Percentiles rank a stretch among this genome's conserved stretches.
These are phyloP conservation scores for Aspergillus fructus DNA, from an alignment of 2,329 filamentous ascomycete genomes.

Conservation along the genomic window DNA sequence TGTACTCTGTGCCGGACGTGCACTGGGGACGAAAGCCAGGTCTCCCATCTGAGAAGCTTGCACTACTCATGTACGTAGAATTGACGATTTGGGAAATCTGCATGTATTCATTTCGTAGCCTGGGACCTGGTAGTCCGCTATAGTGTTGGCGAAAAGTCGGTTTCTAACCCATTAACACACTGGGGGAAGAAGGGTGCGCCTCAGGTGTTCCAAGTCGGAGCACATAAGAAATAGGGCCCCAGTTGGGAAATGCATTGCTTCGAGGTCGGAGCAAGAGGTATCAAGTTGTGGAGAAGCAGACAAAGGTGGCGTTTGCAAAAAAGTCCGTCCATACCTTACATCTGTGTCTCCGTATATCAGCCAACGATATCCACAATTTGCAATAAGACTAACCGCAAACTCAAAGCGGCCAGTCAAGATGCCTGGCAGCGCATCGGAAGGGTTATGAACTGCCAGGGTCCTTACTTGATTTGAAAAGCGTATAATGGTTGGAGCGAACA, in stretches of 20 bases:
- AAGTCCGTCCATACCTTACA: conserved; percentile 3
- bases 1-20: conserved; percentile 8
- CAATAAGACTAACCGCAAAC: conserved; percentile 22
- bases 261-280: neutral
- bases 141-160: neutral
- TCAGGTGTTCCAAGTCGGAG: neutral
- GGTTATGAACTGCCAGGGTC: neutral
- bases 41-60: too few relatives aligned
- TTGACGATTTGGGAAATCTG: neutral
- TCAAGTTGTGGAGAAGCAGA: conserved; percentile 2
- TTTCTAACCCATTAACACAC: neutral
- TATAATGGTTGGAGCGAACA: conserved; percentile 4
- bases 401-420: conserved; percentile 14
- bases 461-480: neutral
- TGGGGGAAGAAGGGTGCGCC: neutral
- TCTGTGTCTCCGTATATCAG: conserved; percentile 14
- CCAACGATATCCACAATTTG: conserved; percentile 12
- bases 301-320: conserved; percentile 5
- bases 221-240: neutral
- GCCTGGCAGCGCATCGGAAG: neutral
- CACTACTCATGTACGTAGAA: too few relatives aligned
- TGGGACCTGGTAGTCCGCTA: conserved; percentile 2
- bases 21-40: conserved; percentile 3
- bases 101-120: conserved; percentile 11
- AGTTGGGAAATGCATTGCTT: neutral